phyloP scores from a whole-genome alignment of 352 stramenopile genomes.

The Globisporangium spiculum region DNA sequence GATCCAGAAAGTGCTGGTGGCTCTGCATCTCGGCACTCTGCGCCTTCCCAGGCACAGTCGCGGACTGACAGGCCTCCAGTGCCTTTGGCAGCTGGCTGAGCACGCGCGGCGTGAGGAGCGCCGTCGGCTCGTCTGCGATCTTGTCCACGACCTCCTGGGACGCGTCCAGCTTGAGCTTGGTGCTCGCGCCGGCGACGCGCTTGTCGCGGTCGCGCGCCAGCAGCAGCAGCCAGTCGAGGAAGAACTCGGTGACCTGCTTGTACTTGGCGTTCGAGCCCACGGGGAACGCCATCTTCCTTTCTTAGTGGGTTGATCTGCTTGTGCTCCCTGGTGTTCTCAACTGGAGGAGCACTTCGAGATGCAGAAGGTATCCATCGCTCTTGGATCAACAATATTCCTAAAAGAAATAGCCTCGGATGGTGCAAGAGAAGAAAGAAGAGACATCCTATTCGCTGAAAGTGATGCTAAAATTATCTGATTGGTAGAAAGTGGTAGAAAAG shows the following conservation, averaged over 20 bases:
- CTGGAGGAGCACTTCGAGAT: background rate
- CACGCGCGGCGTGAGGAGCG: conserved; percentile 18
- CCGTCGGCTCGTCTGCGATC: conserved; percentile 11
- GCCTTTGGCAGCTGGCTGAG: conserved; percentile 21
- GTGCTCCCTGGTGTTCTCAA: background rate
- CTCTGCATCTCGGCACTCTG: conserved; percentile 2
- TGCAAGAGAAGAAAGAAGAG: no score
- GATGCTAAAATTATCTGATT: no score
- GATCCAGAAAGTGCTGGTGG: background rate
- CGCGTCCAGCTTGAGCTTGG: background rate
- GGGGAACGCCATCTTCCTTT: conserved; percentile 2
- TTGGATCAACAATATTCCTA: no score
- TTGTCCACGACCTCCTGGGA: conserved; percentile 13
- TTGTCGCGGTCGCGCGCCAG: no score
- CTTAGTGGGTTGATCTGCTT: background rate
- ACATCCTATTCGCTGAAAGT: no score
- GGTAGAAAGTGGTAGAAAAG: no score
- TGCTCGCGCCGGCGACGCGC: no score
- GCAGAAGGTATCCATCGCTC: no score
- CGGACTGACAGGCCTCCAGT: conserved; percentile 19
- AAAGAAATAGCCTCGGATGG: no score
- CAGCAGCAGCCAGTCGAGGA: conserved; percentile 23
- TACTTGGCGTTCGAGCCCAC: conserved; percentile 15
- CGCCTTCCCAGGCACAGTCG: background rate
- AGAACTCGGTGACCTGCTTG: conserved; percentile 21